A percentile compares a stretch with the other conserved stretches of the same genome.
These are phyloP conservation scores for Cordyceps fumosorosea DNA, from an alignment of 2,329 filamentous ascomycete genomes.

Conservation along the genomic window DNA sequence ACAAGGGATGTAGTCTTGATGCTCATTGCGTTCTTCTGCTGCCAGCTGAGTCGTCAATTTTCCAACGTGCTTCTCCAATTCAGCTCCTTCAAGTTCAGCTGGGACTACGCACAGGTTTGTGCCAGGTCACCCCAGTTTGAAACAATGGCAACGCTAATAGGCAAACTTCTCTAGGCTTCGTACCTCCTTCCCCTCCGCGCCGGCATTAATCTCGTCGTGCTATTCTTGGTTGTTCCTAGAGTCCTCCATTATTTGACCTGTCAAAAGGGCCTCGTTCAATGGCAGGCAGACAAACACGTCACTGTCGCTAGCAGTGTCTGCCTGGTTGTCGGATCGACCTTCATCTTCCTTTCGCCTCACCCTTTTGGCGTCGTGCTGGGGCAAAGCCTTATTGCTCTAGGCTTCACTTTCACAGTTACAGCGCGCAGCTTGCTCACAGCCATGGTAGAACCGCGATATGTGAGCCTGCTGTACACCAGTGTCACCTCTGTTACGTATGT, in stretches of 20 bases:
- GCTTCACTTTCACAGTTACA: conserved; percentile 13
- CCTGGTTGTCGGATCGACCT: conserved; percentile 12
- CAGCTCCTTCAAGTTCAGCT: background rate
- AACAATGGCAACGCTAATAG: background rate
- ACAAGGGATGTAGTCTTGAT: background rate
- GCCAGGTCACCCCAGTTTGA: too few species aligned
- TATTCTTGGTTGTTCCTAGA: conserved; percentile 11
- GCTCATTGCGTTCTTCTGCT: background rate
- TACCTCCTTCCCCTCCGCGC: conserved; percentile 16
- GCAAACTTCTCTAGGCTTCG: conserved; percentile 13
- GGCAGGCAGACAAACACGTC: conserved; percentile 14
- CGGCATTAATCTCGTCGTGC: conserved; percentile 13
- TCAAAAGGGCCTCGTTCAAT: background rate
- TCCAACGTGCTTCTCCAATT: background rate
- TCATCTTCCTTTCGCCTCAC: conserved; percentile 13
- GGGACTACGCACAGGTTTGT: background rate
- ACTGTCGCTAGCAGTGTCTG: conserved; percentile 14
- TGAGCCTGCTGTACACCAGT: conserved; percentile 14
- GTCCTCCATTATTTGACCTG: conserved; percentile 12
- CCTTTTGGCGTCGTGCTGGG: conserved; percentile 11
- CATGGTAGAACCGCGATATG: conserved; percentile 13
- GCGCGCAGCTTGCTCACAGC: conserved; percentile 15
- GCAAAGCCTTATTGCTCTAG: conserved; percentile 12
- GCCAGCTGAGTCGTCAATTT: background rate
- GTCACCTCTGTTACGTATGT: conserved; percentile 14